Percentiles rank a stretch among this genome's conserved stretches.
phyloP scores from a whole-genome alignment of 179 eudicot genomes.

The Spinacia oleracea region DNA sequence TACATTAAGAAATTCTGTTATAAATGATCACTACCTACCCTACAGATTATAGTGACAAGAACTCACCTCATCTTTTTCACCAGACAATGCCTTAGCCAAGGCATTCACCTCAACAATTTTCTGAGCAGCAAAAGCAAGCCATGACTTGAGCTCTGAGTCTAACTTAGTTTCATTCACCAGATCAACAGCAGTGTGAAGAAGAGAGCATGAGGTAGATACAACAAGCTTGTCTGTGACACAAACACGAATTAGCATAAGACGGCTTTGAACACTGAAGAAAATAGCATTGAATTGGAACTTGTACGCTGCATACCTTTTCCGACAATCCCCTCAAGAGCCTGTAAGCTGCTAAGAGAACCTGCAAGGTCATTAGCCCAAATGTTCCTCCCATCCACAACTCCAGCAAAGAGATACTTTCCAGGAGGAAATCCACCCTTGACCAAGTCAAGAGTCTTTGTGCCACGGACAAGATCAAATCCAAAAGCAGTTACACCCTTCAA shows the following conservation, averaged over 20 bases:
- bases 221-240: slow-evolving; percentile 65
- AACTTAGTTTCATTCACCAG: slow-evolving; percentile 61
- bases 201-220: slow-evolving; percentile 77
- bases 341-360: slow-evolving; percentile 43
- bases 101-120: slow-evolving; percentile 69
- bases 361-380: slow-evolving; percentile 66
- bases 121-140: slow-evolving; percentile 82
- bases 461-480: slow-evolving; percentile 69
- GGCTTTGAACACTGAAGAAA: background rate
- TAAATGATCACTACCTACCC: background rate
- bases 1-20: background rate
- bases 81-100: slow-evolving; percentile 62
- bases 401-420: slow-evolving; percentile 72
- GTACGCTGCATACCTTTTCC: slow-evolving; percentile 55
- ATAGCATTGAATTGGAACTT: slow-evolving; percentile 3
- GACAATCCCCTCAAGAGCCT: slow-evolving; percentile 49
- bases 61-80: slow-evolving; percentile 61
- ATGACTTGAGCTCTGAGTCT: slow-evolving; percentile 67
- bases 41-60: background rate
- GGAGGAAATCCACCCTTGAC: slow-evolving; percentile 59
- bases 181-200: slow-evolving; percentile 77
- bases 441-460: slow-evolving; percentile 63
- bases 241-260: slow-evolving; percentile 14
- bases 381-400: slow-evolving; percentile 65
- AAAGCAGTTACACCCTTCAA: slow-evolving; percentile 59